A percentile compares a stretch with the other conserved stretches of the same genome.
These are phyloP conservation scores for Brasilioporus rufonigricans DNA, from an alignment of 768 basidiomycete genomes.

Conservation along the genomic window DNA sequence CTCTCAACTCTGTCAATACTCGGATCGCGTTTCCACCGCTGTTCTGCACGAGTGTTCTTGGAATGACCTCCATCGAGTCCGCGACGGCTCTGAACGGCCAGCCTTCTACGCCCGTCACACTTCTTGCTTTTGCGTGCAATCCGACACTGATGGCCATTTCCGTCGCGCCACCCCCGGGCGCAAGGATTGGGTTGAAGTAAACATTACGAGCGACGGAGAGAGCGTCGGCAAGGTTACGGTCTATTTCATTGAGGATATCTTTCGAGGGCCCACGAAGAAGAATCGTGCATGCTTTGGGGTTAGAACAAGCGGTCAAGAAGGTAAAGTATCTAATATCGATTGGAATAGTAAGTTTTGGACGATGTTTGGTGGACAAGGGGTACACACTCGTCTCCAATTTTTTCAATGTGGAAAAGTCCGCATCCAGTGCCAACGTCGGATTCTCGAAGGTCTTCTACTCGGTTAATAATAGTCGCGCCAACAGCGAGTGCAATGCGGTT, in stretches of 20 bases:
- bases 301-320: conserved; percentile 88
- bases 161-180: conserved; percentile 94
- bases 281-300: conserved; percentile 97
- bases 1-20: conserved; percentile 89
- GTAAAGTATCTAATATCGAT: conserved; percentile 86
- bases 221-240: conserved; percentile 95
- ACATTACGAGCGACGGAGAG: conserved; percentile 98
- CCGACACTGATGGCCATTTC: conserved; percentile 97
- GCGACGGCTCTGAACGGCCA: conserved; percentile 92
- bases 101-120: conserved; percentile 82
- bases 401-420: conserved; percentile 95
- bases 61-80: conserved; percentile 97
- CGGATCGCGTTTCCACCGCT: conserved; percentile 93
- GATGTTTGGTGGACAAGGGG: neutral
- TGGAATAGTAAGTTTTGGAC: neutral
- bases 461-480: conserved; percentile 96
- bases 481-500: conserved; percentile 96
- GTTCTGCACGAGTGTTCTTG: conserved; percentile 92
- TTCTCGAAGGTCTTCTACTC: conserved; percentile 91
- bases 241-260: conserved; percentile 97
- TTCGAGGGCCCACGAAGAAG: conserved; percentile 97
- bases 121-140: conserved; percentile 74
- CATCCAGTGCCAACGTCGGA: conserved; percentile 90
- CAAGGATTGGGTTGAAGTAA: conserved; percentile 92
- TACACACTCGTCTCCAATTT: conserved; percentile 89